Percentiles rank a stretch among this genome's conserved stretches.
phyloP scores from a whole-genome alignment of 495 filamentous ascomycete genomes.

The Astrothelium macrocarpum region DNA sequence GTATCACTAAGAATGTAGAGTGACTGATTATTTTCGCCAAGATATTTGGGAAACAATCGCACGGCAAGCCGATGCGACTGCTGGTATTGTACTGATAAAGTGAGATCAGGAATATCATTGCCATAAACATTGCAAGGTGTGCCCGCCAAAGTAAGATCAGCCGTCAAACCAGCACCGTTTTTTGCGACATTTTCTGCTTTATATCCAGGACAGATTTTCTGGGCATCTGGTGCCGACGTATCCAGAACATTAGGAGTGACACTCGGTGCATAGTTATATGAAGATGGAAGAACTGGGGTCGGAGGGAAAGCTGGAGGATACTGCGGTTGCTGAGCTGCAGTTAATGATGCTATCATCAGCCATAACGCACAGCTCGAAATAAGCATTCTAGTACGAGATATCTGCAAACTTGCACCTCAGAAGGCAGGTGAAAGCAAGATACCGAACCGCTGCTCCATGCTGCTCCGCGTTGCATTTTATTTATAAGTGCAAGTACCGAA shows the following conservation, averaged over 20 bases:
- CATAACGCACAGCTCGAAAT: too few species aligned
- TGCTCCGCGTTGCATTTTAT: too few species aligned
- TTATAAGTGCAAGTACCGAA: too few species aligned
- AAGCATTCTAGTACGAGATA: too few species aligned
- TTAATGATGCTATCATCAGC: too few species aligned
- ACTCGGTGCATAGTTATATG: constrained; percentile 16
- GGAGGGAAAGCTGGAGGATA: constrained; percentile 12
- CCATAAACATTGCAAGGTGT: constrained; percentile 12
- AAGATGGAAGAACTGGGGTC: constrained; percentile 14
- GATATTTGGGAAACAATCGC: constrained; percentile 18
- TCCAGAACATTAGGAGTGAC: constrained; percentile 17
- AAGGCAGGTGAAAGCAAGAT: too few species aligned
- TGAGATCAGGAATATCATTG: constrained; percentile 12
- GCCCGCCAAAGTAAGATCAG: constrained; percentile 15
- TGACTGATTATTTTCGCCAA: constrained; percentile 15
- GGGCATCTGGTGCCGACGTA: constrained; percentile 15
- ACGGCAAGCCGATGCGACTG: constrained; percentile 15
- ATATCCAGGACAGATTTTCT: constrained; percentile 14
- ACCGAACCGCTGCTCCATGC: too few species aligned
- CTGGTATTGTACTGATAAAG: constrained; percentile 18
- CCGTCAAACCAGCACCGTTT: constrained; percentile 8
- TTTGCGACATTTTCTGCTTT: constrained; percentile 12
- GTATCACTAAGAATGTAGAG: constrained; percentile 14
- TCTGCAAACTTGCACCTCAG: too few species aligned
- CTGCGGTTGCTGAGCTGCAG: constrained; percentile 11